These are phyloP conservation scores for Tylopilus balloui DNA, from an alignment of 768 basidiomycete genomes.

Conservation along the genomic window DNA sequence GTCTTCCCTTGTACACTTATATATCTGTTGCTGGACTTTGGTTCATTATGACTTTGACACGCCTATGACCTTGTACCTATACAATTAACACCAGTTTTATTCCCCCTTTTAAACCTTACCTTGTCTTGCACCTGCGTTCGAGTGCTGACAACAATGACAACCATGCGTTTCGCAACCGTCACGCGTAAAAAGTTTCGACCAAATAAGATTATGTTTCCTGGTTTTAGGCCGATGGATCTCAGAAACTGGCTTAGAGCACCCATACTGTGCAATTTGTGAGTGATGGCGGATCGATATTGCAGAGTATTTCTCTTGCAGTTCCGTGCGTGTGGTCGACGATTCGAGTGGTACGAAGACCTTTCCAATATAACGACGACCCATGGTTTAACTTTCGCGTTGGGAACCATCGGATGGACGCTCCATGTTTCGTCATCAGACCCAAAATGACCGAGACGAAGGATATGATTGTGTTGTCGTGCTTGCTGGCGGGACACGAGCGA, in stretches of 20 bases:
- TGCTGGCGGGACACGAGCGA: constrained; percentile 16
- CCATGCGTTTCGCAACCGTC: constrained; percentile 8
- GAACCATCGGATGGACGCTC: not conserved
- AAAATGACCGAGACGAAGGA: constrained; percentile 12
- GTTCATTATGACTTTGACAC: not conserved
- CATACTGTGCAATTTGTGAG: constrained; percentile 11
- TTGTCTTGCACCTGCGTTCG: not conserved
- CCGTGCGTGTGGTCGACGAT: constrained; percentile 2
- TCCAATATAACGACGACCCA: constrained; percentile 4
- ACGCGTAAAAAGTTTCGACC: constrained; percentile 8
- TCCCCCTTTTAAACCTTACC: not conserved
- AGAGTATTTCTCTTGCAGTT: constrained; percentile 13
- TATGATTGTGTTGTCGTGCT: constrained; percentile 18
- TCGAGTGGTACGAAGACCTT: constrained; percentile 9
- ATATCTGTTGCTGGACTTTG: not conserved
- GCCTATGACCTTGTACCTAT: constrained; percentile 15
- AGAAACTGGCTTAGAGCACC: constrained; percentile 12
- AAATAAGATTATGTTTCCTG: constrained; percentile 15
- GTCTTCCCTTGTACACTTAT: not conserved
- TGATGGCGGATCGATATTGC: not conserved
- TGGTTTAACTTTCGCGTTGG: too few relatives aligned
- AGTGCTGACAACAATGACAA: not conserved
- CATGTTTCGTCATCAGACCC: constrained; percentile 13
- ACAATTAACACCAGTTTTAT: not conserved
- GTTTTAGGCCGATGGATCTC: constrained; percentile 7